Conservation (phyloP, 306 rosid species). For the Bauhinia variegata region DNA sequence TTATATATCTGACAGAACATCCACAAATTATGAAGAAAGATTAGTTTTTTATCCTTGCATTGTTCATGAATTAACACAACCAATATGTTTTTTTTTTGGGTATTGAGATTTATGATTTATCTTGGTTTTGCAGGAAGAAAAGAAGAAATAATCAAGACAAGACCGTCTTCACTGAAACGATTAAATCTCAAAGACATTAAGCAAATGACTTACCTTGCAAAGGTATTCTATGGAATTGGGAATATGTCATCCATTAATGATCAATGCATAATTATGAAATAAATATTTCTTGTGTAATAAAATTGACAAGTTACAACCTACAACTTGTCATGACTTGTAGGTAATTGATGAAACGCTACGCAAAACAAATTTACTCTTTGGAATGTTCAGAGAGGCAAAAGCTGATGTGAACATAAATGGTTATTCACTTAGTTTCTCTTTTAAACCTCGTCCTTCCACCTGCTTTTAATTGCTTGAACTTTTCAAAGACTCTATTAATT, state of each 20-base stretch:
- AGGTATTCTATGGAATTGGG: no score
- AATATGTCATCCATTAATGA: no score
- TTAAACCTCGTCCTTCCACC: no score
- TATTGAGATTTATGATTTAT: no score
- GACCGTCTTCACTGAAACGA: slow-evolving; percentile 36
- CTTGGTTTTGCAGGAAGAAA: slow-evolving; percentile 40
- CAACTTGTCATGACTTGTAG: slow-evolving; percentile 7
- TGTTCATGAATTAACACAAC: no score
- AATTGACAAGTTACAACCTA: no score
- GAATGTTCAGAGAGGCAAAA: slow-evolving; percentile 37
- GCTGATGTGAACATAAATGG: slow-evolving; percentile 40
- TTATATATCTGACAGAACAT: neutral
- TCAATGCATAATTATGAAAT: no score
- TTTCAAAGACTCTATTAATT: neutral
- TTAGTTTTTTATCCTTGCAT: neutral
- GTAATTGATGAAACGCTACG: slow-evolving; percentile 41
- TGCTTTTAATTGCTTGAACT: no score
- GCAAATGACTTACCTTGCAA: no score
- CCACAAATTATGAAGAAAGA: neutral
- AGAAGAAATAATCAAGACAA: slow-evolving; percentile 44
- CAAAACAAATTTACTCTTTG: slow-evolving; percentile 27
- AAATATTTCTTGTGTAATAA: no score
- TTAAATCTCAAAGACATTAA: neutral
- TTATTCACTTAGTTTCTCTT: neutral
- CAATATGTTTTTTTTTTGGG: no score